Base-by-base conservation (phyloP, 1,284 basidiomycete species). In the Cutaneotrichosporon cavernicola region DNA sequence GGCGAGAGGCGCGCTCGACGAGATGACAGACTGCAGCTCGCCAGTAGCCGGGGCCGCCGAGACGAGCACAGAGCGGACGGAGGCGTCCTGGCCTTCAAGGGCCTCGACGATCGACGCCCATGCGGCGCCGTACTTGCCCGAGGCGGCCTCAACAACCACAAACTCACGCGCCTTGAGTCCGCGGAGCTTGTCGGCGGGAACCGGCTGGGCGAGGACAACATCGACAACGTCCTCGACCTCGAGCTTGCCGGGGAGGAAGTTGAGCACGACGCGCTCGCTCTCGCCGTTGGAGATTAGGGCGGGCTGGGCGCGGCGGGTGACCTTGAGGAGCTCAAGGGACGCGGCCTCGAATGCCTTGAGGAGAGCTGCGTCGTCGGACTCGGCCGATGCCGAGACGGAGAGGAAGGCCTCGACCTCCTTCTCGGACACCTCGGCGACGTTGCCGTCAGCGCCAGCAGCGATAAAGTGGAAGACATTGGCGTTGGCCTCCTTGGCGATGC, bases 401-500 rank as follows among this genome's bases (percentile, higher is more conserved):
- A 60, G 36, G 80, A 89, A 89, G 0, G 85, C 81, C 22, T 56
- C 52, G 30, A 59, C 62, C 32, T 63, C 65, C 40, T 82, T 57
- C 31, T 56, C 47, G 6, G 84, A 70, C 18, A 89, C 80, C 68
- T 88, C 84, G 31, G 82, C 81, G n/a, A 86, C 74, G 26, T 68
- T 62, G 34, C 74, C 74, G 4, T 67, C 65, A 18, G 72, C 65
- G 9, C 68, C 67, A 46, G 89, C 86, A 76, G 72, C 69, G 67
- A 93, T 94, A 51, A 87, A 88, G 76, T 97, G 93, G 58, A 96
- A 83, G 18, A 96, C 91, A 2, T 86, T 84, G 58, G 83, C 85
- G 62, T 83, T 82, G 69, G 86, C 83, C 11, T 84, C 81, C 58
- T 82, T 82, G 4, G 90, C 88, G 50, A 91, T 80, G 56, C 86